A percentile compares a stretch with the other conserved stretches of the same genome.
Evolutionary conservation across 2,329 filamentous ascomycete genomes (phyloP).

Genomic region (Colletotrichum shisoi): DNA sequence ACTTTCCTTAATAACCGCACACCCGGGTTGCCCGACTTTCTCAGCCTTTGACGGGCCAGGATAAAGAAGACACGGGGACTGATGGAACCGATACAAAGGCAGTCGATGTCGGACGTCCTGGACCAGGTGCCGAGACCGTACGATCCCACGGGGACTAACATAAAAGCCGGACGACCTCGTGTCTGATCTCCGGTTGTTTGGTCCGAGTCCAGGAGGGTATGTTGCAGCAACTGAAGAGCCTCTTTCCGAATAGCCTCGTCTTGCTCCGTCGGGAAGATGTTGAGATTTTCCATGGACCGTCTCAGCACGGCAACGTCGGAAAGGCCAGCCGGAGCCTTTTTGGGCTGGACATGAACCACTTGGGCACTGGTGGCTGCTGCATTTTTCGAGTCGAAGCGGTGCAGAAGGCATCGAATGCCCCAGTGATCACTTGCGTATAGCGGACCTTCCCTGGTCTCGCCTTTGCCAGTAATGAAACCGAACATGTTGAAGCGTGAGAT

Average conservation of each 20-base stretch:
- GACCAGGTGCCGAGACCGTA: conserved; percentile 71
- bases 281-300: conserved; percentile 48
- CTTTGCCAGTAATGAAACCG: conserved; percentile 53
- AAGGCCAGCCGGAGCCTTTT: conserved; percentile 46
- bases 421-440: conserved; percentile 65
- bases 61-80: conserved; percentile 69
- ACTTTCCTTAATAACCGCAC: conserved; percentile 65
- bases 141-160: conserved; percentile 70
- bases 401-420: conserved; percentile 60
- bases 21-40: conserved; percentile 53
- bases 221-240: conserved; percentile 57
- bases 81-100: conserved; percentile 69
- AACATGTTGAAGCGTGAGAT: conserved; percentile 65
- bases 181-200: conserved; percentile 17
- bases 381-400: conserved; percentile 1
- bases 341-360: conserved; percentile 48
- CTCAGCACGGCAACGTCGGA: conserved; percentile 49
- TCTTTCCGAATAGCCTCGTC: conserved; percentile 54
- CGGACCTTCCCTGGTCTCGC: conserved; percentile 24
- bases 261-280: conserved; percentile 56
- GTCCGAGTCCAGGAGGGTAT: conserved; percentile 50
- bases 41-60: conserved; percentile 63
- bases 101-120: conserved; percentile 68
- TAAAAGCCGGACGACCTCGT: conserved; percentile 48
- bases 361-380: conserved; percentile 20